Conservation (phyloP, 2,329 filamentous ascomycete genomes). For the Aureobasidium leucospermi region DNA sequence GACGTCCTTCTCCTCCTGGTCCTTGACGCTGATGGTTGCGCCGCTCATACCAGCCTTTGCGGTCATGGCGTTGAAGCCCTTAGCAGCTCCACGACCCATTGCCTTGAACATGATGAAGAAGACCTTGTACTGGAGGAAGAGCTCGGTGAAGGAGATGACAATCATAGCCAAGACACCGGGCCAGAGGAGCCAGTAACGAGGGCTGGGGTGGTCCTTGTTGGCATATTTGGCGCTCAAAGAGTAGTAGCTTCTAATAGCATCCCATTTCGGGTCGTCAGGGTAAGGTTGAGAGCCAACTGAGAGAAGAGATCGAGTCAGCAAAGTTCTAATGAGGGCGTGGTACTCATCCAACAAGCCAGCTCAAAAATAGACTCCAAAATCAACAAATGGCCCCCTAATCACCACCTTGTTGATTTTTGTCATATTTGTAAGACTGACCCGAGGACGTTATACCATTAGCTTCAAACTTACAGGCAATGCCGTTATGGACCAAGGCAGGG, state of each 20-base stretch:
- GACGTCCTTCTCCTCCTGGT: constrained; percentile 30
- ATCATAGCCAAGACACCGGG: constrained; percentile 46
- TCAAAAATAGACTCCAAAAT: too few species aligned
- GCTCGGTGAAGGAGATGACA: constrained; percentile 39
- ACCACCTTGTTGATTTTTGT: too few species aligned
- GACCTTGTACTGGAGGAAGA: constrained; percentile 35
- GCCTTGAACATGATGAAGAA: constrained; percentile 43
- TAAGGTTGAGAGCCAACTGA: not conserved
- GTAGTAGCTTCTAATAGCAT: constrained; percentile 32
- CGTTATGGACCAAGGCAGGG: constrained; percentile 46
- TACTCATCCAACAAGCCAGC: too few species aligned
- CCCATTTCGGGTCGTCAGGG: constrained; percentile 38
- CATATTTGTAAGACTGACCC: constrained; percentile 18
- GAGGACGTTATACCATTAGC: constrained; percentile 26
- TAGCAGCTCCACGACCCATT: constrained; percentile 40
- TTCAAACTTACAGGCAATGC: constrained; percentile 28
- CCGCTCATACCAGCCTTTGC: not conserved
- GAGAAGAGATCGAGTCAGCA: too few species aligned
- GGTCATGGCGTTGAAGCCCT: constrained; percentile 33
- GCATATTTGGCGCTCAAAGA: constrained; percentile 30
- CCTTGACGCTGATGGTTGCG: not conserved
- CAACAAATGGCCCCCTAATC: too few species aligned
- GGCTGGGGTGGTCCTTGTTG: constrained; percentile 38
- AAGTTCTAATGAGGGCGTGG: too few species aligned
- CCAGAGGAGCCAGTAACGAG: constrained; percentile 48